These are phyloP conservation scores for Telopea speciosissima DNA, from an alignment of 177 flowering plant species.

Conservation along the genomic window DNA sequence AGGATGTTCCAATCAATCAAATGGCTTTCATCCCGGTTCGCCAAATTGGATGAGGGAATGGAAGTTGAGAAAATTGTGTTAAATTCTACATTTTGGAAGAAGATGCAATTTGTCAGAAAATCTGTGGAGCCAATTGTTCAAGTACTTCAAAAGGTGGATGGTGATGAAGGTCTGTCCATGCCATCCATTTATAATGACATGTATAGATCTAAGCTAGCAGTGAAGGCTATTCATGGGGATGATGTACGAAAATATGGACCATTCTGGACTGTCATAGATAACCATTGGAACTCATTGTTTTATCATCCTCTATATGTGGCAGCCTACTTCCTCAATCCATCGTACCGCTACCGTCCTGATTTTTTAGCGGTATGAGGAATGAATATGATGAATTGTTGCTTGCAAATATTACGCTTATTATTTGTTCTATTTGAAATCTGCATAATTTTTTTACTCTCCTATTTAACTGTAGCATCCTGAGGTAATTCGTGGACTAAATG, in stretches of 20 bases:
- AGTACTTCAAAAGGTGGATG: slow-evolving; percentile 54
- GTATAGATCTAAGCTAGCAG: slow-evolving; percentile 63
- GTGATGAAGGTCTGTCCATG: slow-evolving; percentile 47
- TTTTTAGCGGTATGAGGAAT: slow-evolving; percentile 49
- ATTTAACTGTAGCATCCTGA: slow-evolving; percentile 52
- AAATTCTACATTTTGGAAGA: slow-evolving; percentile 78
- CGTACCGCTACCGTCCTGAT: slow-evolving; percentile 70
- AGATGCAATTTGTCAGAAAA: slow-evolving; percentile 52
- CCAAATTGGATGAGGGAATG: slow-evolving; percentile 63
- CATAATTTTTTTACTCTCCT: neutral
- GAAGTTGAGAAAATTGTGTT: slow-evolving; percentile 72
- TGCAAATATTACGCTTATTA: neutral
- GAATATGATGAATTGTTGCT: neutral
- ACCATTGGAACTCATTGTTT: slow-evolving; percentile 54
- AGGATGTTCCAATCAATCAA: slow-evolving; percentile 71
- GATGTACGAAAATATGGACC: slow-evolving; percentile 69
- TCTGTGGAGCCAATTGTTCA: slow-evolving; percentile 65
- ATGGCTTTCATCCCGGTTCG: slow-evolving; percentile 60
- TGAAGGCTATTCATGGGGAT: slow-evolving; percentile 65
- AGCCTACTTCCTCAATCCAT: slow-evolving; percentile 86
- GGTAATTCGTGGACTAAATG: slow-evolving; percentile 72
- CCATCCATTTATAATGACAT: slow-evolving; percentile 71
- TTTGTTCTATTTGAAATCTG: neutral
- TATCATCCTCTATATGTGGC: slow-evolving; percentile 81
- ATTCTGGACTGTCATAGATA: slow-evolving; percentile 71